Conservation (phyloP, 1,139 yeast genomes). For the Starmera stellimalicola region DNA sequence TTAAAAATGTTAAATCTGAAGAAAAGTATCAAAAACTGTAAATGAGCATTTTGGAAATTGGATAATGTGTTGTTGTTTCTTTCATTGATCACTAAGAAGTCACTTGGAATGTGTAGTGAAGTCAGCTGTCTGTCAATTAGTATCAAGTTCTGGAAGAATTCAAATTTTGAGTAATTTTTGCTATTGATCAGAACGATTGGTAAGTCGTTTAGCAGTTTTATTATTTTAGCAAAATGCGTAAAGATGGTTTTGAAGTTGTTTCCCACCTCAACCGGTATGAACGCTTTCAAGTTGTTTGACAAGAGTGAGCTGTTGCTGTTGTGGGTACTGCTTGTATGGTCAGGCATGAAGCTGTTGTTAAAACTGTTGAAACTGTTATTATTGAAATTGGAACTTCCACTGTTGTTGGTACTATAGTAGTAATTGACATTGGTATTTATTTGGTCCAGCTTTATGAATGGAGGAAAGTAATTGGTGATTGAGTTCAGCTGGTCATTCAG, state of each 20-base stretch:
- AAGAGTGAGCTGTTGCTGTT: not conserved
- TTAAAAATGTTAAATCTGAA: constrained; percentile 11
- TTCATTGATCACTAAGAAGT: constrained; percentile 8
- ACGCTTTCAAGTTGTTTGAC: constrained; percentile 15
- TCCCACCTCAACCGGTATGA: constrained; percentile 14
- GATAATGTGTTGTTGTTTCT: constrained; percentile 6
- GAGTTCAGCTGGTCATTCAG: constrained; percentile 13
- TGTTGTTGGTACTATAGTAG: not conserved
- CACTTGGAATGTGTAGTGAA: constrained; percentile 8
- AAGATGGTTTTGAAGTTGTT: constrained; percentile 9
- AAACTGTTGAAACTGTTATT: not conserved
- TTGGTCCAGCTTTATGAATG: constrained; percentile 12
- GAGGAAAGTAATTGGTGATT: constrained; percentile 9
- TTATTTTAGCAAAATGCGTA: constrained; percentile 14
- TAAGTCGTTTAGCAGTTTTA: constrained; percentile 12
- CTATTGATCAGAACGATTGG: constrained; percentile 4
- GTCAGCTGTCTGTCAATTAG: constrained; percentile 14
- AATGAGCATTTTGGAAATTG: constrained; percentile 13
- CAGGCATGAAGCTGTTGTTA: no score
- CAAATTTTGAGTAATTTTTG: constrained; percentile 6
- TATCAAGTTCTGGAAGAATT: constrained; percentile 10
- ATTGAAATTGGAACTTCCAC: not conserved
- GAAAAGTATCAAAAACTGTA: constrained; percentile 8
- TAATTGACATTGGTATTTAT: not conserved
- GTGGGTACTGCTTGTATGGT: not conserved